These are phyloP conservation scores for Alternaria alternata DNA, from an alignment of 2,329 filamentous ascomycete genomes.

Conservation along the genomic window DNA sequence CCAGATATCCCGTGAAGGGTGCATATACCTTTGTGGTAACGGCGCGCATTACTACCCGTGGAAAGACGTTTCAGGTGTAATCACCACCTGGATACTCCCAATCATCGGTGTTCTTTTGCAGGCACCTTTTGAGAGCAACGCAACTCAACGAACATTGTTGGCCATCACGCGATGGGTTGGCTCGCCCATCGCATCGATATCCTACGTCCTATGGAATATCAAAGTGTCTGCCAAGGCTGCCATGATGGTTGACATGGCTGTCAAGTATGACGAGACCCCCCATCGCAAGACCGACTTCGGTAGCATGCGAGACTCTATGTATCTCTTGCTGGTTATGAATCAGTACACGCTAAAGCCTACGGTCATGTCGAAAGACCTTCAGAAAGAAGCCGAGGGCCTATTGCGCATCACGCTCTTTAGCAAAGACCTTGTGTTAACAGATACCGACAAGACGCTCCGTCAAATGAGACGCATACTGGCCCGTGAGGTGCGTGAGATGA, in stretches of 20 bases:
- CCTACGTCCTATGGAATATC: constrained; percentile 54
- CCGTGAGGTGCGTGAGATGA: constrained; percentile 51
- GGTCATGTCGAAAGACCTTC: constrained; percentile 10
- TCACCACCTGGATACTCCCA: constrained; percentile 54
- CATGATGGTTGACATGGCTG: constrained; percentile 52
- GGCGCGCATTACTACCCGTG: constrained; percentile 46
- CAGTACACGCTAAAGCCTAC: constrained; percentile 53
- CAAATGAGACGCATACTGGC: constrained; percentile 49
- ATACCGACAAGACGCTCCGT: constrained; percentile 39
- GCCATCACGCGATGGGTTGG: constrained; percentile 51
- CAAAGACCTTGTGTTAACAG: constrained; percentile 45
- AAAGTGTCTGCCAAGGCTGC: constrained; percentile 51
- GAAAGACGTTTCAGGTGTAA: constrained; percentile 41
- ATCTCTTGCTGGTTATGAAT: constrained; percentile 56
- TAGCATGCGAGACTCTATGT: constrained; percentile 55
- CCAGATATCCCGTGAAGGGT: constrained; percentile 46
- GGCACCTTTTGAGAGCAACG: constrained; percentile 54
- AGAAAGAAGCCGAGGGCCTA: constrained; percentile 50
- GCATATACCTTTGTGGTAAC: constrained; percentile 44
- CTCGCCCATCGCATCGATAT: constrained; percentile 48
- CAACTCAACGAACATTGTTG: constrained; percentile 45
- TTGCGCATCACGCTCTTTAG: constrained; percentile 54
- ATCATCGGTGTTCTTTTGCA: constrained; percentile 51
- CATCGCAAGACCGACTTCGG: constrained; percentile 45
- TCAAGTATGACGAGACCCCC: constrained; percentile 40